Base-by-base conservation (phyloP, 2,329 filamentous ascomycete genomes). In the Cercospora citrullina region DNA sequence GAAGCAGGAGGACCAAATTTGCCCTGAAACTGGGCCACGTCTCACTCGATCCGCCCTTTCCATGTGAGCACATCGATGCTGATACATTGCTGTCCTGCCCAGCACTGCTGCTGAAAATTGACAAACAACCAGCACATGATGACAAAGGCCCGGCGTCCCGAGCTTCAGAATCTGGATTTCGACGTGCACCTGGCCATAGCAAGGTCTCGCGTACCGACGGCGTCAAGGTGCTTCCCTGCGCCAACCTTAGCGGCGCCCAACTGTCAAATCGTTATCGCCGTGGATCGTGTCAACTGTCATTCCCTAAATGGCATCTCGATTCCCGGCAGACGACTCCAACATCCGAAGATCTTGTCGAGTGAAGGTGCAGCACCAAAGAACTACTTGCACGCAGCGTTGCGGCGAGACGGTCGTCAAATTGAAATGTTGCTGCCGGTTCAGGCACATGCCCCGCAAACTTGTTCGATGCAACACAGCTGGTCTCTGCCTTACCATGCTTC, bases 221-320 rank as follows among this genome's bases (percentile, higher is more conserved):
- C 5, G n/a, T 23, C 57, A 23, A 60, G 57, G 57, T 60, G 31
- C 33, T 60, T 36, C 57, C 57, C 30, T 60, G 57, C 57, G 18
- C 21, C 31, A 60, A 45, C 33, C 57, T 59, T 12, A 21, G 57
- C 33, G 33, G 58, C 58, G 58, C 33, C 33, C 31, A 23, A 60
- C 58, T 60, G 23, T 60, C 33, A 16, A 23, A 39, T 42, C 36
- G 36, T n/a, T 45, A 23, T 39, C 31, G 33, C 30, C 31, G 58
- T 36, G 16, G 18, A 23, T 26, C 21, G 33, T 42, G 58, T 45
- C 58, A 42, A 26, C 58, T 60, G 58, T 45, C 58, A 42, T 3
- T 18, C 58, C n/a, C 23, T 12, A 45, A 60, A 60, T 45, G 33
- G 31, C 26, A 7, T 12, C 21, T 60, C 58, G 58, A 60, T 60